These are phyloP conservation scores for Fraxinus quadrangulata DNA, from an alignment of 257 asterid genomes.

Conservation along the genomic window DNA sequence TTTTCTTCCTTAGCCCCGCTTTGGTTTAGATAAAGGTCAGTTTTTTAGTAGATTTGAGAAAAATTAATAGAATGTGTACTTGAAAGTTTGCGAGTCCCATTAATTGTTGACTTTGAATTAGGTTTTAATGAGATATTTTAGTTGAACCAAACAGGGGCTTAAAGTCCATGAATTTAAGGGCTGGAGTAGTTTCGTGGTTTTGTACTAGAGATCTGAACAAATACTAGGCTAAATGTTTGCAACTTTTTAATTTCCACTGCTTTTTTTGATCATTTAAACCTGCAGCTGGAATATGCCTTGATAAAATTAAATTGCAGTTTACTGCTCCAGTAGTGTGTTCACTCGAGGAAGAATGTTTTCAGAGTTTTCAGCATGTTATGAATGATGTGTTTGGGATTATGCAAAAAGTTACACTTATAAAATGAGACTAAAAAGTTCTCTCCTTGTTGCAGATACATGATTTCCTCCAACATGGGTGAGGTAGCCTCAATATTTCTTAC, in stretches of 20 bases:
- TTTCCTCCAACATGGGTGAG: conserved; percentile 97
- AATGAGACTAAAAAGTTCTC: conserved; percentile 5
- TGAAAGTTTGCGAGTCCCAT: too few species aligned
- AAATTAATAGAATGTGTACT: too few species aligned
- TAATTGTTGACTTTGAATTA: too few species aligned
- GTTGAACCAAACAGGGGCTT: too few species aligned
- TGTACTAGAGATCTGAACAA: background rate
- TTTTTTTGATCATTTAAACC: too few species aligned
- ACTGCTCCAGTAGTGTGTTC: too few species aligned
- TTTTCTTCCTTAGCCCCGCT: background rate
- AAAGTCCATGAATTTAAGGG: background rate
- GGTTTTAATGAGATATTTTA: too few species aligned
- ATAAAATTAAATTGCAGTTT: too few species aligned
- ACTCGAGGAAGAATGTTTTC: too few species aligned
- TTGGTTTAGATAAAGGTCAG: too few species aligned
- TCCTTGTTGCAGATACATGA: conserved; percentile 76
- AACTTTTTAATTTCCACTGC: background rate
- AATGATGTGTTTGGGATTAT: background rate
- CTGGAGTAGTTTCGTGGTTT: background rate
- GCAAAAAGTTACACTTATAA: background rate
- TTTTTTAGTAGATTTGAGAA: too few species aligned
- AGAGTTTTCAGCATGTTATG: too few species aligned
- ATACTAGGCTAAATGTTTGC: background rate
- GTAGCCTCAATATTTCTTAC: conserved; percentile 92
- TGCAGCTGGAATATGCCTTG: background rate